Evolutionary conservation across 164 flowering plant genomes (phyloP).

Genomic region (Saururus chinensis): DNA sequence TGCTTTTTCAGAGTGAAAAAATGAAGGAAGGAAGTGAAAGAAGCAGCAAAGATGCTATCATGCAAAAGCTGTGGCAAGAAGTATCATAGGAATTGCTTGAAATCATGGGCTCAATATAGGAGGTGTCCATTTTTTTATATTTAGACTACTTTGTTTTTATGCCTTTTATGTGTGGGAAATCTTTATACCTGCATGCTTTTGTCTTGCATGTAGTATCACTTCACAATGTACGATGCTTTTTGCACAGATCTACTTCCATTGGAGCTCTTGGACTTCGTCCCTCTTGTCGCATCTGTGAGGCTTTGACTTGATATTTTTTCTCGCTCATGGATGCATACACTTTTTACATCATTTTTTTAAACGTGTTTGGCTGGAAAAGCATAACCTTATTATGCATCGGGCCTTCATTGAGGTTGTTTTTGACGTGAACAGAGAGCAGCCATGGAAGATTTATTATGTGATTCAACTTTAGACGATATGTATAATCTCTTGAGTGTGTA

Average conservation of each 20-base stretch:
- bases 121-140: slow-evolving; percentile 26
- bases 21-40: slow-evolving; percentile 79
- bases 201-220: no score
- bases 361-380: no score
- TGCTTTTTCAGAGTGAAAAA: slow-evolving; percentile 84
- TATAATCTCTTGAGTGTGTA: slow-evolving; percentile 12
- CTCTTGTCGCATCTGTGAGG: slow-evolving; percentile 94
- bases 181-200: neutral
- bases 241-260: slow-evolving; percentile 84
- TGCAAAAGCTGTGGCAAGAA: slow-evolving; percentile 87
- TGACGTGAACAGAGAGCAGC: no score
- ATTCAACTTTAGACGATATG: no score
- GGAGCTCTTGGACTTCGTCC: slow-evolving; percentile 98
- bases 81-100: slow-evolving; percentile 84
- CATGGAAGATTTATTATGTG: no score
- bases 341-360: no score
- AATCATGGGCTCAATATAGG: slow-evolving; percentile 78
- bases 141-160: neutral
- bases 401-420: no score
- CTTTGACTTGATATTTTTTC: slow-evolving; percentile 6
- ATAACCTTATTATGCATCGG: no score
- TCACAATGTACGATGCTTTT: neutral
- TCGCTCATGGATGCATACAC: neutral
- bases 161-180: no score
- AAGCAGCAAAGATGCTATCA: slow-evolving; percentile 78